phyloP scores from a whole-genome alignment of 257 asterid species.

The Sherardia arvensis region DNA sequence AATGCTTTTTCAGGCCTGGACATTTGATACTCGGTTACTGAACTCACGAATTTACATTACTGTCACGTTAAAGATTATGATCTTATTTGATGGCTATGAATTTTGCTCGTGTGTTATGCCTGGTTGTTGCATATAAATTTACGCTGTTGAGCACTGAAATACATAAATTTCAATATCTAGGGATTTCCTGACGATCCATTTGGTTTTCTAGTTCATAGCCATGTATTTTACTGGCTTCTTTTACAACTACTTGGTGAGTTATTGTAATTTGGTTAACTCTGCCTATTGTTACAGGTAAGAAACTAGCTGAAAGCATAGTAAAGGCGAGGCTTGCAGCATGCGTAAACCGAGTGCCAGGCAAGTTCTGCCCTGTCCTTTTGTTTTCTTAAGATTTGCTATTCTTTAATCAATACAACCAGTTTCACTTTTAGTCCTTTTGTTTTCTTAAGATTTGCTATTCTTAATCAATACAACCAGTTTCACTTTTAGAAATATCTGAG shows the following conservation, averaged over 20 bases:
- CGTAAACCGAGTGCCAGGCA: slow-evolving; percentile 84
- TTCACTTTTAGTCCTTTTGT: not conserved
- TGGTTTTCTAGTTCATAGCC: not conserved
- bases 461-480: too few species aligned
- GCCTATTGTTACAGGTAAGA: slow-evolving; percentile 50
- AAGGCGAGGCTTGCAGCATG: slow-evolving; percentile 92
- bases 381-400: not conserved
- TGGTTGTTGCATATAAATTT: not conserved
- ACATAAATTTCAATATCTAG: not conserved
- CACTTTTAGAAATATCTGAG: not conserved
- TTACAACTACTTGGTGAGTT: not conserved
- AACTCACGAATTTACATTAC: too few species aligned
- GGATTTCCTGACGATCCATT: not conserved
- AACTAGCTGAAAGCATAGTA: slow-evolving; percentile 83
- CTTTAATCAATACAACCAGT: too few species aligned
- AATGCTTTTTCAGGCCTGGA: not conserved
- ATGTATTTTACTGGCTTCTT: not conserved
- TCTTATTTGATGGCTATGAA: not conserved
- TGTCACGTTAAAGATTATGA: not conserved
- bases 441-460: not conserved
- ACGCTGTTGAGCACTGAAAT: not conserved
- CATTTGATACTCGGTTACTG: not conserved
- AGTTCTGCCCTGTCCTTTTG: slow-evolving; percentile 4
- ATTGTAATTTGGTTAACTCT: not conserved
- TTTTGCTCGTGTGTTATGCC: not conserved